These are phyloP conservation scores for Arctium minus DNA, from an alignment of 129 eudicot species.

Conservation along the genomic window DNA sequence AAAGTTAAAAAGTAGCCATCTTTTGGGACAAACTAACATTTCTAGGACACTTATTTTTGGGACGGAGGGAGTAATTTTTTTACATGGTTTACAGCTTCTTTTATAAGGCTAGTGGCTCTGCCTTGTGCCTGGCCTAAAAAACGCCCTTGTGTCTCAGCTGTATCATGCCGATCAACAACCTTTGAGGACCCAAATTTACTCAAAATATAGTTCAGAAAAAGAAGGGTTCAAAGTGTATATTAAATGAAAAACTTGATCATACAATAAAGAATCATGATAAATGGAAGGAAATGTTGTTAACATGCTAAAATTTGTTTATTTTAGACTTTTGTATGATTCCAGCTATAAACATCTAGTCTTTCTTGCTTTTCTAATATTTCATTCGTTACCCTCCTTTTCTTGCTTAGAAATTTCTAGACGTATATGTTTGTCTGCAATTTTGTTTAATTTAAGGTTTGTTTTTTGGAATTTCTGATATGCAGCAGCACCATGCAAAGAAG, in stretches of 20 bases:
- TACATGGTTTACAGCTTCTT: too few relatives aligned
- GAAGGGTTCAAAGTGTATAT: not conserved
- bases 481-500: slow-evolving; percentile 85
- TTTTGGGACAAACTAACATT: too few relatives aligned
- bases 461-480: slow-evolving; percentile 16
- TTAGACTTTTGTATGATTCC: not conserved
- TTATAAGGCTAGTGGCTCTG: too few relatives aligned
- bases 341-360: not conserved
- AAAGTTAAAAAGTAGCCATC: not conserved
- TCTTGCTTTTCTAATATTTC: not conserved
- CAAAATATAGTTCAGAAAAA: not conserved
- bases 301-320: not conserved
- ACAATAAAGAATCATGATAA: too few relatives aligned
- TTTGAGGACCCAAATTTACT: not conserved
- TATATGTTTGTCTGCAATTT: not conserved
- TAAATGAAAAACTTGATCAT: too few relatives aligned
- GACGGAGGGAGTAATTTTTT: too few relatives aligned
- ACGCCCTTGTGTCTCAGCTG: too few relatives aligned
- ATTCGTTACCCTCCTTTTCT: not conserved
- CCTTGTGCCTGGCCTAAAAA: too few relatives aligned
- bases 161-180: too few relatives aligned
- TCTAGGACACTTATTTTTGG: too few relatives aligned
- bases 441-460: not conserved
- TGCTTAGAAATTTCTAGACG: not conserved
- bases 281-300: not conserved